Evolutionary conservation across 2,329 filamentous ascomycete genomes (phyloP), one percentile per base, ranked within the genome.

Genomic region (Diaporthe eres): DNA sequence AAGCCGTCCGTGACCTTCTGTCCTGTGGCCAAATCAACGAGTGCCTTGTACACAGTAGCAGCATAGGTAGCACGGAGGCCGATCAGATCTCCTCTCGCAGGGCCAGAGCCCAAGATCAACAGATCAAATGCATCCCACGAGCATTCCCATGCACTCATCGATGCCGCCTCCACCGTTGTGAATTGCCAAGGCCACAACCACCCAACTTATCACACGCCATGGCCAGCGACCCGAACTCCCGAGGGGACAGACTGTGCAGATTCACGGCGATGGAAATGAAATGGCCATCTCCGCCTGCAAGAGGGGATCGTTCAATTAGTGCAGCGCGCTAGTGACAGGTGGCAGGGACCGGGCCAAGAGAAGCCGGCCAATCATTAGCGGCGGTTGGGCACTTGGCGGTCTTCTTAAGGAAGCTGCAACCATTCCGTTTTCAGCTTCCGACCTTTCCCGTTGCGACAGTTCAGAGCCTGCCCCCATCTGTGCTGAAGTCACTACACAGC

Each of bases 401-500:
- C 65, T 73, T 65, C 58, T 73, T 73, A 65, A 65, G 71, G 71
- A 73, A 73, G 49, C 71, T 73, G 58, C 58, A 3, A 3, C 71
- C 37, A n/a, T 73, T 31, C 71, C 58, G 71, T 47, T 73, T 73
- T 65, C 58, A 73, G 71, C 47, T 25, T 6, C 47, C 49, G 47
- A 57, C 71, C 71, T 65, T 73, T 65, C 71, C 71, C 39, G 37
- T 73, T 73, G 58, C 37, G 49, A 65, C 37, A 12, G 61, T 55
- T 15, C 22, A 65, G 58, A 65, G 58, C 51, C 71, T 44, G 44
- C 34, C 71, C 31, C 47, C 34, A 51, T 25, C 28, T 25, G 60
- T 55, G 44, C 68, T 12, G 12, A 58, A 58, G 63, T 53, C 63
- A 68, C 63, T 25, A 10, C 39, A 19, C 53, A 72, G 39, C 60